A percentile compares a stretch with the other conserved stretches of the same genome.
Evolutionary conservation across 495 filamentous ascomycete species (phyloP).

Genomic region (Tuber umbilicatum): DNA sequence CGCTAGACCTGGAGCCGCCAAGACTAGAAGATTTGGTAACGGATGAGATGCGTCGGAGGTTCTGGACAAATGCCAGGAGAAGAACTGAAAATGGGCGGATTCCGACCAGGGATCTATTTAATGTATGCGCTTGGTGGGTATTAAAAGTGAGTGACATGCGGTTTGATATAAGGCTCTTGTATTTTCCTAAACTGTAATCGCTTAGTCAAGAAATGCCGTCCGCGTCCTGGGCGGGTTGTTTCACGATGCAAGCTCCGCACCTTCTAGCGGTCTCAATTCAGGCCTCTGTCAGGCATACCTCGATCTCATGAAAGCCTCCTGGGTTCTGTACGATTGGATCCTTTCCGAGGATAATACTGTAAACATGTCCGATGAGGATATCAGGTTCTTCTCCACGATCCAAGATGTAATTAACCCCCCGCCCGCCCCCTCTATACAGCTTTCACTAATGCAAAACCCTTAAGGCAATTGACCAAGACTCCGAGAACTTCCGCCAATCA

Average conservation of each 20-base stretch:
- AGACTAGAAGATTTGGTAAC: background rate
- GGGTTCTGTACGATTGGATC: constrained; percentile 44
- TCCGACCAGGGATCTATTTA: constrained; percentile 38
- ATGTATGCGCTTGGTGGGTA: constrained; percentile 48
- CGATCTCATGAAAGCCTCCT: constrained; percentile 47
- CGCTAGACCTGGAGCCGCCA: background rate
- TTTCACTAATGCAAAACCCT: background rate
- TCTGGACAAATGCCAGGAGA: background rate
- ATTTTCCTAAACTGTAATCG: background rate
- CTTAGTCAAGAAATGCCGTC: background rate
- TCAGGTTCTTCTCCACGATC: background rate
- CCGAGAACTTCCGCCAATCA: background rate
- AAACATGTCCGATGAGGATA: background rate
- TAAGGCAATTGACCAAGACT: constrained; percentile 15
- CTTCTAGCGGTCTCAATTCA: background rate
- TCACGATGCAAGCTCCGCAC: background rate
- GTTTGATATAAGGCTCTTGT: background rate
- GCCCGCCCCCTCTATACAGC: background rate
- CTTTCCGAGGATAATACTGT: background rate
- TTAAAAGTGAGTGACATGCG: constrained; percentile 42
- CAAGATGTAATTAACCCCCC: background rate
- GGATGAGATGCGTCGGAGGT: background rate
- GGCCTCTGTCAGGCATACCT: constrained; percentile 42
- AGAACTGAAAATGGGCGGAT: background rate
- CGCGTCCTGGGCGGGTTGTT: background rate